A percentile compares a stretch with the other conserved stretches of the same genome.
Evolutionary conservation across 495 filamentous ascomycete species (phyloP).

Genomic region (Neurospora terricola): DNA sequence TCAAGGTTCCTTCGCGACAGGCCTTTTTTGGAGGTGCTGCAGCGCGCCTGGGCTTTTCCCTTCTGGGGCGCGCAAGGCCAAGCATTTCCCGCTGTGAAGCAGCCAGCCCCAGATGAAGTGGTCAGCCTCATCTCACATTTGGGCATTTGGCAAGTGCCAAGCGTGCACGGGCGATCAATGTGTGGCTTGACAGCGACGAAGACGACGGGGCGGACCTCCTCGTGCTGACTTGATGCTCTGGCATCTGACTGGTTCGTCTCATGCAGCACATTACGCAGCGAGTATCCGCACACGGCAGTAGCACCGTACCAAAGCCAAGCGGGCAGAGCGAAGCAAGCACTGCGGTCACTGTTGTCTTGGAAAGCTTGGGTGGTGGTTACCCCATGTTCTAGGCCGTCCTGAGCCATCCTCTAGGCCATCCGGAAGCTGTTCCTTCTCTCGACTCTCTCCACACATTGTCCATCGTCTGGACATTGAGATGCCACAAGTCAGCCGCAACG

Average conservation of each 20-base stretch:
- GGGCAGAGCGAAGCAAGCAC: background rate
- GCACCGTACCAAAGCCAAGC: background rate
- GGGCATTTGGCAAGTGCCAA: background rate
- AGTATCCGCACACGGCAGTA: background rate
- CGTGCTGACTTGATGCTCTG: background rate
- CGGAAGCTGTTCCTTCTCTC: background rate
- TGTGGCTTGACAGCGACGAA: background rate
- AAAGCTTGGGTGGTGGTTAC: background rate
- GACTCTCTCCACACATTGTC: background rate
- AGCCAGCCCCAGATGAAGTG: background rate
- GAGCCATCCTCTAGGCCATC: background rate
- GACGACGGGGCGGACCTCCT: background rate
- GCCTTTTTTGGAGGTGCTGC: constrained; percentile 15
- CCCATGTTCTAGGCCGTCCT: background rate
- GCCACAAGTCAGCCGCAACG: background rate
- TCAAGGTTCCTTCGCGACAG: background rate
- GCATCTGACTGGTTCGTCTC: background rate
- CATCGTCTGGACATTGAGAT: background rate
- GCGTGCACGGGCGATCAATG: background rate
- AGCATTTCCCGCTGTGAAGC: background rate
- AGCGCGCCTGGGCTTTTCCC: constrained; percentile 12
- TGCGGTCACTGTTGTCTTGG: background rate
- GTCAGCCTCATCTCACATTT: background rate
- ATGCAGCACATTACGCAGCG: background rate
- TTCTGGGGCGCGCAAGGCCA: background rate